A percentile compares a stretch with the other conserved stretches of the same genome.
Evolutionary conservation across 2,329 filamentous ascomycete genomes (phyloP).

Genomic region (Nigrospora sphaerica): DNA sequence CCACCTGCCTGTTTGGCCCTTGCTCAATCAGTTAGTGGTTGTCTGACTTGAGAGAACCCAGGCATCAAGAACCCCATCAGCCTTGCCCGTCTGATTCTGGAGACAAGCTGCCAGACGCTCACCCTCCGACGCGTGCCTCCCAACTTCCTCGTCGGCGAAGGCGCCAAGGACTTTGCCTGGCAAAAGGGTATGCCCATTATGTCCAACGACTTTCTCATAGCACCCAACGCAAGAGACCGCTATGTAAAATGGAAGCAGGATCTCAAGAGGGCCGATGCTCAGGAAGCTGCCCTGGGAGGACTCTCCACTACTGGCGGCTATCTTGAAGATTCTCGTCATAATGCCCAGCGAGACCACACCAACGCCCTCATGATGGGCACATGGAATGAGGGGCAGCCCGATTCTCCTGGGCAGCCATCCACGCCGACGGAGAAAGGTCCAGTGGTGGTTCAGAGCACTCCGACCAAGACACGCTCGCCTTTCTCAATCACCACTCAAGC

Average conservation of each 20-base stretch:
- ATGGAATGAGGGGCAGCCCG: constrained; percentile 58
- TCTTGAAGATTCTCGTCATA: constrained; percentile 10
- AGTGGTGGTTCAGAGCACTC: neutral
- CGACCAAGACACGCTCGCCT: constrained; percentile 1
- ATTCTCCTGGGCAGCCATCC: constrained; percentile 37
- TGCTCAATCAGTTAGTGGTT: too few species aligned
- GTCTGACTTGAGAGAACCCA: constrained; percentile 25
- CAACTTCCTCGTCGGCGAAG: constrained; percentile 81
- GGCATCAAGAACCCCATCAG: constrained; percentile 91
- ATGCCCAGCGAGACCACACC: constrained; percentile 36
- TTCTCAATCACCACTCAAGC: constrained; percentile 4
- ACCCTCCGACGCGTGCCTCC: constrained; percentile 84
- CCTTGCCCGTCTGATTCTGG: constrained; percentile 75
- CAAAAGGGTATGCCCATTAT: constrained; percentile 68
- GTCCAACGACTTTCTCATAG: constrained; percentile 73
- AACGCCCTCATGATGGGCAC: constrained; percentile 48
- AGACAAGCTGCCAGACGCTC: constrained; percentile 68
- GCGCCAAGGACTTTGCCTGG: constrained; percentile 79
- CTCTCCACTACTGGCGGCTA: too few species aligned
- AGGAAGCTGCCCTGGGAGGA: neutral
- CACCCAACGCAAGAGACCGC: constrained; percentile 68
- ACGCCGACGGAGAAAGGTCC: constrained; percentile 11
- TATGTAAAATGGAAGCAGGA: constrained; percentile 75
- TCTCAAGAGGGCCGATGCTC: constrained; percentile 50
- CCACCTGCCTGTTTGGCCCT: neutral